phyloP scores from a whole-genome alignment of 1,284 basidiomycete species.

The Malassezia psittaci region DNA sequence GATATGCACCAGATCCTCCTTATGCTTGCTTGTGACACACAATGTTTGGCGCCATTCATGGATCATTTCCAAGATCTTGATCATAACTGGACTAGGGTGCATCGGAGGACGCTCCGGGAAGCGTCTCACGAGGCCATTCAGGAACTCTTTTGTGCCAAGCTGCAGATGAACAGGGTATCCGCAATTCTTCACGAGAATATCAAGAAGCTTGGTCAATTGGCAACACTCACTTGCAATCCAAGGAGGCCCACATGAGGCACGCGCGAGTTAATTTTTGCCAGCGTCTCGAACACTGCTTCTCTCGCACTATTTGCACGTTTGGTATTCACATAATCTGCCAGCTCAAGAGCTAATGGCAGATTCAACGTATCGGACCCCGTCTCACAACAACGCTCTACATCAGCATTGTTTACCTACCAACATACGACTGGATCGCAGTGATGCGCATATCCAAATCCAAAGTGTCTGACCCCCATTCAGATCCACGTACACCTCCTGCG shows the following conservation, averaged over 20 bases:
- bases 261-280: constrained; percentile 72
- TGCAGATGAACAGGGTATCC: constrained; percentile 96
- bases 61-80: constrained; percentile 82
- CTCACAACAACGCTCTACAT: constrained; percentile 69
- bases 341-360: constrained; percentile 80
- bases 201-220: constrained; percentile 56
- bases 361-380: constrained; percentile 77
- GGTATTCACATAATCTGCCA: constrained; percentile 80
- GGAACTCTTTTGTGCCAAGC: constrained; percentile 95
- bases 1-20: constrained; percentile 93
- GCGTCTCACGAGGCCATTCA: constrained; percentile 92
- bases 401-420: constrained; percentile 17
- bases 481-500: background rate
- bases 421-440: constrained; percentile 27
- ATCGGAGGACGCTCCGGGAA: constrained; percentile 96
- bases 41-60: constrained; percentile 92
- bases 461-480: constrained; percentile 36
- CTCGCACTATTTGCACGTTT: constrained; percentile 97
- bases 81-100: constrained; percentile 88
- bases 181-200: constrained; percentile 86
- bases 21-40: constrained; percentile 78
- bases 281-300: constrained; percentile 74
- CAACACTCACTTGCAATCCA: constrained; percentile 48
- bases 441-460: constrained; percentile 29
- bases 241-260: constrained; percentile 80